A percentile compares a stretch with the other conserved stretches of the same genome.
These are phyloP conservation scores for Vitis hybrid DNA, from an alignment of 177 flowering plant species.

Conservation along the genomic window DNA sequence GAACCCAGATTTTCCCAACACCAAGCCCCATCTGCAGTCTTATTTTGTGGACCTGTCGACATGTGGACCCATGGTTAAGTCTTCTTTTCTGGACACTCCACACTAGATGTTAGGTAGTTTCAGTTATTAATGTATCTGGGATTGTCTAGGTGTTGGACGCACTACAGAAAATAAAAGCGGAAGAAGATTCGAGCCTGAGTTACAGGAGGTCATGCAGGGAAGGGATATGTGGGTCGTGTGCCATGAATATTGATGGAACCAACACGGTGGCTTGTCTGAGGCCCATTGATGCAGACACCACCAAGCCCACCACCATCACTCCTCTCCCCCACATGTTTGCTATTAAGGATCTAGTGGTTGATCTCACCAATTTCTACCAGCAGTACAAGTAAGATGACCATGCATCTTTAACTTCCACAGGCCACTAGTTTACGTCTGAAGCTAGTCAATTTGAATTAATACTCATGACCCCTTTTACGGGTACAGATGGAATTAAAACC, in stretches of 20 bases:
- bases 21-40: conserved; percentile 65
- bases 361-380: conserved; percentile 72
- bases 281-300: conserved; percentile 55
- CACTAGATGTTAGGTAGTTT: too few relatives aligned
- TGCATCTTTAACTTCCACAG: too few relatives aligned
- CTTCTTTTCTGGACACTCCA: neutral
- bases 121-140: neutral
- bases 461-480: too few relatives aligned
- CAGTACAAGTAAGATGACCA: conserved; percentile 58
- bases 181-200: conserved; percentile 54
- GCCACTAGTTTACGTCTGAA: too few relatives aligned
- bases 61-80: conserved; percentile 73
- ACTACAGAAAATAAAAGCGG: conserved; percentile 71
- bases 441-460: too few relatives aligned
- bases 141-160: conserved; percentile 67
- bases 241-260: conserved; percentile 84
- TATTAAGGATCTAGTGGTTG: conserved; percentile 73
- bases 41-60: conserved; percentile 55
- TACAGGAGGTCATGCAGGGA: conserved; percentile 83
- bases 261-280: conserved; percentile 78
- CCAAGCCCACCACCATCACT: conserved; percentile 53
- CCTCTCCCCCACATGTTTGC: conserved; percentile 91
- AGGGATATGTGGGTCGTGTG: conserved; percentile 85
- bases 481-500: too few relatives aligned
- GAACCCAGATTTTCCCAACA: conserved; percentile 61